Base-by-base conservation (phyloP, 78 protist genomes). In the Mastigamoeba balamuthi region DNA sequence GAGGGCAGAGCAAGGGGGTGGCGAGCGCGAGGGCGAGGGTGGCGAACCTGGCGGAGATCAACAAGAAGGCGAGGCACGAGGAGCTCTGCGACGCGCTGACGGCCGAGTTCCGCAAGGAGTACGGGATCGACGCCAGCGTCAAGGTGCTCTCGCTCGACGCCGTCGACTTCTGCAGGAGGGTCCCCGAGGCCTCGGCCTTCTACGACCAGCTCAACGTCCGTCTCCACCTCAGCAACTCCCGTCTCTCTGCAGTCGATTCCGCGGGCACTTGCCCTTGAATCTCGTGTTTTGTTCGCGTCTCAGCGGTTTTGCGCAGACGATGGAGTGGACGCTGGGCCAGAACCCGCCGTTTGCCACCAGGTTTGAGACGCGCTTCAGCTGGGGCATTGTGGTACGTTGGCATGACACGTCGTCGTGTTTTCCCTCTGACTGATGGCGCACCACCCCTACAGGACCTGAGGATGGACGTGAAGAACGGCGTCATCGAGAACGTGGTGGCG, bases 291-390 rank as follows among this genome's bases (percentile, higher is more conserved):
- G n/a, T n/a, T n/a, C n/a, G n/a, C n/a, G n/a, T n/a, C n/a, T n/a
- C n/a, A n/a, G n/a, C n/a, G n/a, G n/a, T n/a, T n/a, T n/a, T n/a
- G n/a, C n/a, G n/a, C n/a, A n/a, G n/a, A n/a, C n/a, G n/a, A n/a
- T n/a, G n/a, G n/a, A n/a, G n/a, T n/a, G n/a, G n/a, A n/a, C n/a
- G n/a, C n/a, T n/a, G n/a, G n/a, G n/a, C n/a, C n/a, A n/a, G 27
- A 53, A 76, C 28, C 87, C 87, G 53, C 30, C n/a, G 5, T 82
- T 82, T 82, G 87, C 73, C 2, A 80, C 73, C 67, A 80, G 75
- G 40, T 82, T 82, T 53, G 87, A 82, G 40, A 75, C 64, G 17
- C 44, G 87, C 52, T 82, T 82, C 63, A 66, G 67, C 38, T 82
- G 87, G 87, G 87, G 87, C 6, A 33, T 67, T 23, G 38, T 82